These are phyloP conservation scores for Drechslerella stenobrocha DNA, from an alignment of 2,329 filamentous ascomycete genomes.

Conservation along the genomic window DNA sequence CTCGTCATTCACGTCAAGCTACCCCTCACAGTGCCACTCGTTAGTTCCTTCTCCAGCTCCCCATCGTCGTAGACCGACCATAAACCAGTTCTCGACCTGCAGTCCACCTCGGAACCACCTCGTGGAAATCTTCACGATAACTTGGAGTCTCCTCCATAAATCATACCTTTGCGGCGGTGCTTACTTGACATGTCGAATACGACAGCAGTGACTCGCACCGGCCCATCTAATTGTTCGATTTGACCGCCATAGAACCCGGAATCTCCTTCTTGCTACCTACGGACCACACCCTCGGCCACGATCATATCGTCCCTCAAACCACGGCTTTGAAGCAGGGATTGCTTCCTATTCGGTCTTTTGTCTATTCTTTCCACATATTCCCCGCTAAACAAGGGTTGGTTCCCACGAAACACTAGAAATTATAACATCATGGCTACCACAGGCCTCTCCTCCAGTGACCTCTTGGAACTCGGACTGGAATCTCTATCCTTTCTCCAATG, in stretches of 20 bases:
- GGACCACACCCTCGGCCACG: conserved; percentile 22
- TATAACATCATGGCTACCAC: conserved; percentile 31
- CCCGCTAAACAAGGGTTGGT: too few relatives aligned
- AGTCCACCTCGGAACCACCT: conserved; percentile 1
- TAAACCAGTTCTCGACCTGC: conserved; percentile 18
- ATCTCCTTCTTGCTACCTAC: conserved; percentile 29
- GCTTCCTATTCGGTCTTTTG: conserved; percentile 7
- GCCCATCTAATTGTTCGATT: conserved; percentile 45
- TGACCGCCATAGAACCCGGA: conserved; percentile 22
- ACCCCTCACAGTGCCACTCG: conserved; percentile 35
- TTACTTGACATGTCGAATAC: conserved; percentile 45
- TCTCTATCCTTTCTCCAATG: conserved; percentile 38
- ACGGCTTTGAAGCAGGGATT: conserved; percentile 15
- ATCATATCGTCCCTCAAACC: conserved; percentile 30
- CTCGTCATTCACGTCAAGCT: conserved; percentile 35
- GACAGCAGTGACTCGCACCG: conserved; percentile 41
- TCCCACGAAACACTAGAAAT: too few relatives aligned
- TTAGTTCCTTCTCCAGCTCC: conserved; percentile 25
- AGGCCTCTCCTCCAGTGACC: conserved; percentile 28
- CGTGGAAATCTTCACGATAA: conserved; percentile 26
- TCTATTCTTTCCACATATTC: conserved; percentile 15
- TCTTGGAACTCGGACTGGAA: conserved; percentile 37
- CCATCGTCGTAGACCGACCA: conserved; percentile 43
- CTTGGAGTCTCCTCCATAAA: too few relatives aligned
- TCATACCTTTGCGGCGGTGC: conserved; percentile 16